phyloP scores from a whole-genome alignment of 2,329 filamentous ascomycete genomes.

The Talaromyces sp. region DNA sequence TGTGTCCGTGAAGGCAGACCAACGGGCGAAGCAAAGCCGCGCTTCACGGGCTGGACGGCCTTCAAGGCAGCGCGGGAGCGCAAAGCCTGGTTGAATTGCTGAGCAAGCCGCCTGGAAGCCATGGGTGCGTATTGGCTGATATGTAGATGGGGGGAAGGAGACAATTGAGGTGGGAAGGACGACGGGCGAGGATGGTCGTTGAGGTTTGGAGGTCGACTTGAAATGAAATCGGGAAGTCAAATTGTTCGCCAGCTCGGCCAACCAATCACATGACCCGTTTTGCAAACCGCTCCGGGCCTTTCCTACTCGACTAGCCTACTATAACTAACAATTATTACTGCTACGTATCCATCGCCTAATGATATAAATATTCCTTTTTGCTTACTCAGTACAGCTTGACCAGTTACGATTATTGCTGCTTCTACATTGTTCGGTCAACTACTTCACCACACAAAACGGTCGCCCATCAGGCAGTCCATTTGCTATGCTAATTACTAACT shows the following conservation, averaged over 20 bases:
- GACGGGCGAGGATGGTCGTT: conserved; percentile 30
- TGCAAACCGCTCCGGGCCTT: conserved; percentile 31
- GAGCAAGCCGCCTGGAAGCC: conserved; percentile 95
- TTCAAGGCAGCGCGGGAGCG: conserved; percentile 82
- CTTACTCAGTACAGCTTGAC: too few species aligned
- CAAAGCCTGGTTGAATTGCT: conserved; percentile 87
- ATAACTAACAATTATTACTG: too few species aligned
- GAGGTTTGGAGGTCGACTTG: conserved; percentile 34
- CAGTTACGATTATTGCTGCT: not conserved
- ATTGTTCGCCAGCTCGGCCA: conserved; percentile 40
- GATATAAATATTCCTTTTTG: too few species aligned
- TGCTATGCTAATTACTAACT: not conserved
- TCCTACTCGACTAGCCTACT: conserved; percentile 4
- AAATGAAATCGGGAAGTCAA: conserved; percentile 43
- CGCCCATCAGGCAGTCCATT: not conserved
- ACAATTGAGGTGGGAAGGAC: conserved; percentile 47
- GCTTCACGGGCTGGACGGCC: conserved; percentile 69
- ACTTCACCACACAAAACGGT: not conserved
- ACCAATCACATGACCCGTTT: conserved; percentile 45
- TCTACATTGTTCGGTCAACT: not conserved
- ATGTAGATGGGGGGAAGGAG: conserved; percentile 41
- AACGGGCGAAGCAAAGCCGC: conserved; percentile 87
- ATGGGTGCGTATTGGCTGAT: conserved; percentile 52
- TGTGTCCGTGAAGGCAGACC: conserved; percentile 72
- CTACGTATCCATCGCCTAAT: not conserved